phyloP scores from a whole-genome alignment of 139 green algal genomes.

The Coelastrella sp. region DNA sequence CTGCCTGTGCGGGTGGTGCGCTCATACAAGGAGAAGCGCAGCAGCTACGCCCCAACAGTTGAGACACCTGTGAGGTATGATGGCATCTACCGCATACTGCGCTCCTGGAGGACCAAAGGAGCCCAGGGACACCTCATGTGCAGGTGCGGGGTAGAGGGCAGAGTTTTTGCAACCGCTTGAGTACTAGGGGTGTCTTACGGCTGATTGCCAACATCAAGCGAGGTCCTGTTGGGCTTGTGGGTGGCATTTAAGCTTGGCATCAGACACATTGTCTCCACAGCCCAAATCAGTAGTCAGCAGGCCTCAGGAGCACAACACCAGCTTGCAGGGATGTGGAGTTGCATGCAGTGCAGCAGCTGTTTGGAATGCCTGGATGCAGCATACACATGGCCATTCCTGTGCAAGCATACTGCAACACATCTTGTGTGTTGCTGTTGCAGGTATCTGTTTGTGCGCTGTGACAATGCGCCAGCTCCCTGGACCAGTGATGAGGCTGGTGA shows the following conservation, averaged over 20 bases:
- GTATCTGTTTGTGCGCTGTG: slow-evolving; percentile 95
- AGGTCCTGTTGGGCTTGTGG: no score
- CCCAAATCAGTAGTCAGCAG: no score
- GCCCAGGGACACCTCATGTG: slow-evolving; percentile 84
- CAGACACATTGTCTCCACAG: no score
- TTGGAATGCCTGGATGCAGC: no score
- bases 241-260: no score
- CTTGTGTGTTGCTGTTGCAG: slow-evolving; percentile 52
- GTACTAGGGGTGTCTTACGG: no score
- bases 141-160: slow-evolving; percentile 45
- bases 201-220: no score
- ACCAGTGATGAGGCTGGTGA: slow-evolving; percentile 64
- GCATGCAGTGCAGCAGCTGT: no score
- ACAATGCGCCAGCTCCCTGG: slow-evolving; percentile 96
- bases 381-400: neutral
- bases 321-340: no score
- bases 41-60: slow-evolving; percentile 85
- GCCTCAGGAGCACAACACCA: no score
- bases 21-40: slow-evolving; percentile 91
- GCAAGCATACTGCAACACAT: neutral
- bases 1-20: slow-evolving; percentile 94
- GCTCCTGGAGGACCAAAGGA: slow-evolving; percentile 90
- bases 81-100: slow-evolving; percentile 94
- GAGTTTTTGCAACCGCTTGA: no score
- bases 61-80: slow-evolving; percentile 90